A percentile compares a stretch with the other conserved stretches of the same genome.
These are phyloP conservation scores for Syzygium syzygioides DNA, from an alignment of 441 rosid species.

Conservation along the genomic window DNA sequence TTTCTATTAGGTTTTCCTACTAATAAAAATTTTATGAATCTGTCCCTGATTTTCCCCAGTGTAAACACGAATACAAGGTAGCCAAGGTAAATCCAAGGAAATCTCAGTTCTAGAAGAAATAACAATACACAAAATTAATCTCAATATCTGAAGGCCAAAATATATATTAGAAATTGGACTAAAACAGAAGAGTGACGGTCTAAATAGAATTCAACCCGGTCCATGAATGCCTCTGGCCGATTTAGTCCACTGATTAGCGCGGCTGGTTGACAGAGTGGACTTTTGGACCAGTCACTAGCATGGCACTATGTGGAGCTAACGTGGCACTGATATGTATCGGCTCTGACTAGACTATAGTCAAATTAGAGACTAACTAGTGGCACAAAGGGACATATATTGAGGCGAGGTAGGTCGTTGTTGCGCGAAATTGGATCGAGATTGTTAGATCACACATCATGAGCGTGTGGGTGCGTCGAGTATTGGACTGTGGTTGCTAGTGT, in stretches of 20 bases:
- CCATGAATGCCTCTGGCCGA: background rate
- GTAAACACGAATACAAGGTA: background rate
- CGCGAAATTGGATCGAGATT: background rate
- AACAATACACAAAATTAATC: background rate
- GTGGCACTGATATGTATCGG: background rate
- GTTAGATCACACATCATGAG: background rate
- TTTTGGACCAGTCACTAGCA: background rate
- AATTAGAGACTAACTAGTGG: background rate
- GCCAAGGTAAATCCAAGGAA: no score
- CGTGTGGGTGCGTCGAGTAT: background rate
- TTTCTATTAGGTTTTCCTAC: background rate
- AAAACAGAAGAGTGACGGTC: background rate
- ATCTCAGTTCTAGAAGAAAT: no score
- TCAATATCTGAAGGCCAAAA: background rate
- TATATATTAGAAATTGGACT: background rate
- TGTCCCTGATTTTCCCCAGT: background rate
- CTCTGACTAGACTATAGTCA: background rate
- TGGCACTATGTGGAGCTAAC: background rate
- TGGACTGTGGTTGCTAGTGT: background rate
- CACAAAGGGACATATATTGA: background rate
- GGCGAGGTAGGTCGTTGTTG: background rate
- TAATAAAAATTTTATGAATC: rapidly evolving
- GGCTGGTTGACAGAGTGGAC: no score
- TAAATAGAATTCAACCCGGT: background rate
- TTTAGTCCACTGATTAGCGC: background rate